Evolutionary conservation across 1,139 yeast genomes (phyloP).

Genomic region (Candida smagusa): DNA sequence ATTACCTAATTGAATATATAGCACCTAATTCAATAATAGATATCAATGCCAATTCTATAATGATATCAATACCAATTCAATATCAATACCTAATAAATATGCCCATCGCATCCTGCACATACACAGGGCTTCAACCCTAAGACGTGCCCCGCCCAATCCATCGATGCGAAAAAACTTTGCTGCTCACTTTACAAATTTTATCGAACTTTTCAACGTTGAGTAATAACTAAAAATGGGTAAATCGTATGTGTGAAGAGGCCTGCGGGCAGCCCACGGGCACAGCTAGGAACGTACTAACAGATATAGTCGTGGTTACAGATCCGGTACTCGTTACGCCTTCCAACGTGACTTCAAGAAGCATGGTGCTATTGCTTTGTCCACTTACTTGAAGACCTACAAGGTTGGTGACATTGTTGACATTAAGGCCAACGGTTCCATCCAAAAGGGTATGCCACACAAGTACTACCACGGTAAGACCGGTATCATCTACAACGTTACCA

Average conservation of each 20-base stretch:
- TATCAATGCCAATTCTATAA: too few relatives aligned
- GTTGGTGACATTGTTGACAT: conserved; percentile 99
- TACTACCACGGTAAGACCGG: conserved; percentile 99
- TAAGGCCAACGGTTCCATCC: conserved; percentile 98
- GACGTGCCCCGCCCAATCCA: not conserved
- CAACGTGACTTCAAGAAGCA: conserved; percentile 99
- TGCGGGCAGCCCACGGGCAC: not conserved
- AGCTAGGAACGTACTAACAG: conserved; percentile 16
- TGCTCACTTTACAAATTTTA: conserved; percentile 7
- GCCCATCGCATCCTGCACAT: too few relatives aligned
- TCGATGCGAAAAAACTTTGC: conserved; percentile 6
- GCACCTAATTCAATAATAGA: too few relatives aligned
- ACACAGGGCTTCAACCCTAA: conserved; percentile 16
- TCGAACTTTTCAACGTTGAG: conserved; percentile 13
- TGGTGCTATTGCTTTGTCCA: conserved; percentile 91
- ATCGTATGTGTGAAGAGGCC: conserved; percentile 52
- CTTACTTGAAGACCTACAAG: conserved; percentile 96
- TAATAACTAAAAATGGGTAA: conserved; percentile 62
- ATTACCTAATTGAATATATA: too few relatives aligned
- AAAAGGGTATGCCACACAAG: conserved; percentile 99
- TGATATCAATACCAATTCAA: too few relatives aligned
- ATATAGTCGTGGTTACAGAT: conserved; percentile 97
- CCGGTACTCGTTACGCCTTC: conserved; percentile 99
- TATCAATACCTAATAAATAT: too few relatives aligned
- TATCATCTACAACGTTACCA: conserved; percentile 97